Evolutionary conservation across 805 yeast genomes (phyloP).

Genomic region (Yarrowia sp.): DNA sequence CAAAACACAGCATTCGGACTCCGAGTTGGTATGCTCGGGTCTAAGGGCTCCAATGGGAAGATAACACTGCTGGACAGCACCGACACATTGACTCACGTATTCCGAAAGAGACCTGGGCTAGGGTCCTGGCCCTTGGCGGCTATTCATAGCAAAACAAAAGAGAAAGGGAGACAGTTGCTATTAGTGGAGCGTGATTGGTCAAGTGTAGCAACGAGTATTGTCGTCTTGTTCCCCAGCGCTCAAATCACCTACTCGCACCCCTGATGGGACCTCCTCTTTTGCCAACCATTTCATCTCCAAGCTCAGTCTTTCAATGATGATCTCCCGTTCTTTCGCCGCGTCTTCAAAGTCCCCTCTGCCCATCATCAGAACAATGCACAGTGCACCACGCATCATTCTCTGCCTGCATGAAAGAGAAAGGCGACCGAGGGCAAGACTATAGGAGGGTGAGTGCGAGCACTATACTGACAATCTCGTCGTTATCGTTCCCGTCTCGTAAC

Average conservation of each 20-base stretch:
- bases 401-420: neutral
- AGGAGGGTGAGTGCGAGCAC: no score
- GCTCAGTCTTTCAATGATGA: neutral
- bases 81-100: conserved; percentile 3
- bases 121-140: neutral
- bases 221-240: no score
- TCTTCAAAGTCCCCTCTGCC: conserved; percentile 2
- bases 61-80: neutral
- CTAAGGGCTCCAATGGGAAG: no score
- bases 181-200: no score
- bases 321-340: conserved; percentile 25
- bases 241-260: no score
- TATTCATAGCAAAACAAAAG: conserved; percentile 12
- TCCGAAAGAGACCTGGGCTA: conserved; percentile 21
- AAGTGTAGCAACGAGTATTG: no score
- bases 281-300: neutral
- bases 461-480: no score
- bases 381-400: conserved; percentile 3
- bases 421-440: no score
- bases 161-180: neutral
- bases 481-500: no score
- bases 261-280: neutral
- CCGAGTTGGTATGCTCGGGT: no score
- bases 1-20: neutral
- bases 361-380: conserved; percentile 7